Base-by-base conservation (phyloP, 176 grass and related monocot genomes). In the Ensete glaucum region DNA sequence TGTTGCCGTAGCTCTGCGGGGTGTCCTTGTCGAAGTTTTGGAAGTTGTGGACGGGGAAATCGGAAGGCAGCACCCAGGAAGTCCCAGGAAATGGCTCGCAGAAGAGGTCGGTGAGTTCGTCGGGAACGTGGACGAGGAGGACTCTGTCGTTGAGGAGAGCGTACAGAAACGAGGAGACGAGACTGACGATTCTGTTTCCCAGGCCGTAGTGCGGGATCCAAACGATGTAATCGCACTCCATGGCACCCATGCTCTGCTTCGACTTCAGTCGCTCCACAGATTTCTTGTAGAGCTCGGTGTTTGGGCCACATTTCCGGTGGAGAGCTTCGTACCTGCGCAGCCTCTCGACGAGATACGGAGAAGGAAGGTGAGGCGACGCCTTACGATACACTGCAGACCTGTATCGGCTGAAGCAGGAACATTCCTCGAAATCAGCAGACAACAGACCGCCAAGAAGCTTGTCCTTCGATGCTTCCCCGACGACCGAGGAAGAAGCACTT, bases 71-170 rank as follows among this genome's bases (percentile, higher is more conserved):
- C 2, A 71, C n/a, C 92, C 89, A 96, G 1, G 87, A 86, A 73
- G 87, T 89, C 43, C 77, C 87, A 3, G 85, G 83, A 74, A 96
- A 96, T 0, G 89, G 89, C 52, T 96, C 83, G 59, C 93, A 96
- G 82, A 96, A 96, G 55, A 96, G 80, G 72, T 83, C 74, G 25
- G 76, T 25, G 52, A 86, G 73, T 9, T 89, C 85, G 2, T 10
- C 55, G 2, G 81, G 16, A 52, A 69, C 68, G 71, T 81, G 84
- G 52, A 90, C 58, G 21, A 96, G 80, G 10, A 96, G 80, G 23
- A 92, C 87, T 14, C 89, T 82, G 52, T 88, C 66, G 70, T 85
- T 90, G 77, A 96, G 92, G n/a, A 96, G 85, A 79, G 89, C 83
- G 76, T 88, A 90, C 15, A 96, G 81, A 72, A 96, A 92, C n/a